A percentile compares a stretch with the other conserved stretches of the same genome.
Conservation (phyloP, 202 grass and related monocot species). For the Saccharum hybrid region DNA sequence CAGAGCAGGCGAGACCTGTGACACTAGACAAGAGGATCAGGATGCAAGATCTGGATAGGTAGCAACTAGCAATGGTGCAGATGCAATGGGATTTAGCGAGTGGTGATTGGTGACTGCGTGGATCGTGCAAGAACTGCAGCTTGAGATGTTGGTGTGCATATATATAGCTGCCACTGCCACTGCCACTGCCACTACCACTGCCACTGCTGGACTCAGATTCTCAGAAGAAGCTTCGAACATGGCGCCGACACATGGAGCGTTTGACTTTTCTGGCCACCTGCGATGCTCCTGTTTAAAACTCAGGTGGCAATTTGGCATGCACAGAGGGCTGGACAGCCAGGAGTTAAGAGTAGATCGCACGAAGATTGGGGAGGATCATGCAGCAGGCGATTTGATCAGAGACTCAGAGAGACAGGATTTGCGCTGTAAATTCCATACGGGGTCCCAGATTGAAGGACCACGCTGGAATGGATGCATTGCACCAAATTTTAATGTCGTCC, state of each 20-base stretch:
- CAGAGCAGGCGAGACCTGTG: background rate
- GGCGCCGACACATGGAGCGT: slow-evolving; percentile 9
- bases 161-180: background rate
- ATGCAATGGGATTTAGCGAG: background rate
- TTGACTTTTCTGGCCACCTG: background rate
- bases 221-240: background rate
- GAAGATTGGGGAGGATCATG: background rate
- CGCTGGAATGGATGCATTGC: background rate
- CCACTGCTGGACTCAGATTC: too few relatives aligned
- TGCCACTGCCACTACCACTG: too few relatives aligned
- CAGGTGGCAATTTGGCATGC: background rate
- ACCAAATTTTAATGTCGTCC: background rate
- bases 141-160: background rate
- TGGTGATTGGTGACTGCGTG: background rate
- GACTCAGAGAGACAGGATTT: background rate
- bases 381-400: background rate
- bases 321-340: background rate
- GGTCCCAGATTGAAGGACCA: background rate
- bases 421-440: background rate
- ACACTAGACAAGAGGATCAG: background rate
- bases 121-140: background rate
- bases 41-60: background rate
- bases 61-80: background rate
- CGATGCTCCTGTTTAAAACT: background rate
- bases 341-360: background rate